These are phyloP conservation scores for Termitomyces sp. DNA, from an alignment of 768 basidiomycete species.

Conservation along the genomic window DNA sequence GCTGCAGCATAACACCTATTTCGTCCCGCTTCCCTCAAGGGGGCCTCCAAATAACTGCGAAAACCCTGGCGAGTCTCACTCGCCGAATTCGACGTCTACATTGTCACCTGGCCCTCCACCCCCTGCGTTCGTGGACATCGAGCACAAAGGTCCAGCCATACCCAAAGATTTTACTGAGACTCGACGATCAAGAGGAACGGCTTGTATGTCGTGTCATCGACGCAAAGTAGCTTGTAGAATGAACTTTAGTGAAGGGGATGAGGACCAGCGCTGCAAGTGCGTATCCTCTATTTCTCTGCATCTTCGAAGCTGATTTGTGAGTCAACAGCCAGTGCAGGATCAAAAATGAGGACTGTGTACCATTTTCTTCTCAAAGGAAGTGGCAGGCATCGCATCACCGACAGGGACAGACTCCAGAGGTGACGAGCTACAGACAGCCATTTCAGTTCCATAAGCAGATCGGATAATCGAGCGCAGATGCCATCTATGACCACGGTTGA, in stretches of 20 bases:
- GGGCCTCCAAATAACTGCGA: not conserved
- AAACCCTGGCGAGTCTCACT: not conserved
- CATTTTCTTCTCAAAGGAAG: not conserved
- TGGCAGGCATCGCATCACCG: not conserved
- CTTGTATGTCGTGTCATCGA: conserved; percentile 2
- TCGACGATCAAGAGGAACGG: not conserved
- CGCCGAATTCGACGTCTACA: not conserved
- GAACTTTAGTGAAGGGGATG: not conserved
- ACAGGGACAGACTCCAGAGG: not conserved
- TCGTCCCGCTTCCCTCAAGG: too few species aligned
- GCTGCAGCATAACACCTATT: not conserved
- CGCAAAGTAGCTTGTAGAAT: conserved; percentile 6
- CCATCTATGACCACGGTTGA: not conserved
- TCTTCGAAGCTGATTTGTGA: not conserved
- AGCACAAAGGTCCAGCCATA: not conserved
- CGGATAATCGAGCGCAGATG: not conserved
- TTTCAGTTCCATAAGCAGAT: not conserved
- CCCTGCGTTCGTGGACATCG: not conserved
- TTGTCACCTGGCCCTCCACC: not conserved
- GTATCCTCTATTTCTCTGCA: not conserved
- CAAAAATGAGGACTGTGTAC: not conserved
- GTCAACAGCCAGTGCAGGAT: not conserved
- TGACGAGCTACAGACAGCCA: not conserved
- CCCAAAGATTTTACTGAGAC: not conserved
- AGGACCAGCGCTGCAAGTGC: conserved; percentile 2